Evolutionary conservation across 2,329 filamentous ascomycete species (phyloP), one percentile per base, ranked within the genome.

Genomic region (Trichoderma sp.): DNA sequence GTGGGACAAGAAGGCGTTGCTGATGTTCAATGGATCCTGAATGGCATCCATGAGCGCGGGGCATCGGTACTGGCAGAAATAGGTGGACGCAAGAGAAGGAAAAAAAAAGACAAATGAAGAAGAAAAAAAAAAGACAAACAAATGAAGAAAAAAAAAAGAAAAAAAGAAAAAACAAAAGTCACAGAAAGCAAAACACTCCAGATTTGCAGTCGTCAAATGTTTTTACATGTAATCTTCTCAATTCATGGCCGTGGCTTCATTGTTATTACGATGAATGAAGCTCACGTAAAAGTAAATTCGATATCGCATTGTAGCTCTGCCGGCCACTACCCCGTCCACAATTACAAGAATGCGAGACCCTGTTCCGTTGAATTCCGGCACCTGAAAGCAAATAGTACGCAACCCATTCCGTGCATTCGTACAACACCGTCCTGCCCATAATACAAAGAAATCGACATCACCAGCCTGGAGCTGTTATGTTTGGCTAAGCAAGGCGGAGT

Each of bases 341-440:
- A 75, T 74, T 74, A 71, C 72, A 71, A 73, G 66, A 68, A 72
- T 72, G 71, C 71, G 76, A 74, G 75, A 75, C 76, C 77, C 73
- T 74, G 70, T 75, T 75, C 77, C 74, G 71, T 76, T 74, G 71
- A 74, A 72, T 72, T 73, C 77, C 77, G 72, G 75, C 71, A 76
- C 74, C 72, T 71, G 68, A 69, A 75, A 78, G 74, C 70, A 72
- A 79, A 78, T 78, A 76, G 75, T 74, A 78, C 76, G 74, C 74
- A 73, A 76, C 76, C 78, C 76, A 72, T 78, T 72, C 75, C 74
- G 76, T 79, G 75, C 78, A 78, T 76, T 79, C 78, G 78, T 81
- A 80, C 79, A 80, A 78, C 77, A 80, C 78, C 78, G 72, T 75
- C 78, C 72, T 75, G 74, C 78, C 78, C 77, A 77, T 73, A 76